Base-by-base conservation (phyloP, 495 filamentous ascomycete genomes). In the Penicillium lividum region DNA sequence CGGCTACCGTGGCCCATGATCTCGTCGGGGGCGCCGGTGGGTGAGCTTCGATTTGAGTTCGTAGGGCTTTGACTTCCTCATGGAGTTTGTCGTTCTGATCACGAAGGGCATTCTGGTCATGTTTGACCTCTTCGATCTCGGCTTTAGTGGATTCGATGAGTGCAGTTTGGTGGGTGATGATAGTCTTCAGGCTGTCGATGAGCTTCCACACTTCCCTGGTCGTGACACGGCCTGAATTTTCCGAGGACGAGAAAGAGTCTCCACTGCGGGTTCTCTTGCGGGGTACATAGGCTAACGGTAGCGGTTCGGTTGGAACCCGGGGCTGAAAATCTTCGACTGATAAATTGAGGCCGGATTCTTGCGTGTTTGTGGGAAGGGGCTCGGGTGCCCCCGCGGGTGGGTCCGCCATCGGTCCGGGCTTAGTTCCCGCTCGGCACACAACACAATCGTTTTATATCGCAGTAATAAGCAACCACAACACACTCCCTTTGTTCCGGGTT, bases 171-270 rank as follows among this genome's bases (percentile, higher is more conserved):
- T 53, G 43, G 40, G 13, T 48, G 48, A 63, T 63, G 34, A 57
- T 38, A 16, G 54, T 49, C 27, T 66, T 62, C 5, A 66, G 63
- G 0, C 13, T 34, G 53, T 46, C 40, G 59, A 62, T 62, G 7
- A 65, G 56, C 51, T 59, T 61, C 56, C 56, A 62, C 43, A 65
- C 62, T 28, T 65, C 62, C 47, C 30, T 40, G 33, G 62, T 65
- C 52, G 58, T 65, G 56, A 57, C 0, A 1, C 47, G 47, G 30
- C 30, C 30, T 6, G 30, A 27, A 6, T 45, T 25, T 15, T 22
- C 22, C 18, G n/a, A n/a, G n/a, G n/a, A n/a, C n/a, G n/a, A n/a
- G n/a, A n/a, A n/a, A n/a, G n/a, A n/a, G n/a, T n/a, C n/a, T n/a
- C n/a, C n/a, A n/a, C n/a, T n/a, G n/a, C n/a, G n/a, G n/a, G n/a